Evolutionary conservation across 2,329 filamentous ascomycete genomes (phyloP).

Genomic region (Diplodia corticola): DNA sequence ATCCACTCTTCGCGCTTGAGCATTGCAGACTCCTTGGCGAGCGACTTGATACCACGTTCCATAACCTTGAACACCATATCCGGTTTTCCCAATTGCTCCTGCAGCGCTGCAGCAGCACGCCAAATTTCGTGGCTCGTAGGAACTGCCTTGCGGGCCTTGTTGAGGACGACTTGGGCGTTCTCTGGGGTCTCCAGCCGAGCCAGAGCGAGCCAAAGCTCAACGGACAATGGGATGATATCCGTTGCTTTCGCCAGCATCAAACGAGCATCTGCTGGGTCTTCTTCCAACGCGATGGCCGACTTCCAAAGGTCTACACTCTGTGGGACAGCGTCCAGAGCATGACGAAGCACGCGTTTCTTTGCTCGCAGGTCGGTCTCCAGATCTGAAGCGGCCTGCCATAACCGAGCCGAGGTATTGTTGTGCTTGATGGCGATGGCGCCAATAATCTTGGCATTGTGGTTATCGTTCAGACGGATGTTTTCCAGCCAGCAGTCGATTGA

Average conservation of each 20-base stretch:
- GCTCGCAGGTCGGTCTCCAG: conserved; percentile 78
- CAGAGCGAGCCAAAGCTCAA: conserved; percentile 92
- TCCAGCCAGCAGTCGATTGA: conserved; percentile 96
- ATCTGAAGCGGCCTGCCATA: conserved; percentile 96
- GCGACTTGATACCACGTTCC: conserved; percentile 85
- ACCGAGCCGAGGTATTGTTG: conserved; percentile 80
- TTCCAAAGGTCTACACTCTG: conserved; percentile 98
- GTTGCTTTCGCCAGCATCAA: conserved; percentile 91
- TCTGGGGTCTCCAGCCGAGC: conserved; percentile 86
- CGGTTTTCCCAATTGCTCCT: conserved; percentile 83
- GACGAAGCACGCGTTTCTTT: conserved; percentile 89
- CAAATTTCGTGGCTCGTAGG: conserved; percentile 94
- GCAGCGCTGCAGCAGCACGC: conserved; percentile 88
- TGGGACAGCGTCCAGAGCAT: conserved; percentile 88
- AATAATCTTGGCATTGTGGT: conserved; percentile 92
- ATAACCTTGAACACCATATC: conserved; percentile 80
- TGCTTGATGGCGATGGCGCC: conserved; percentile 90
- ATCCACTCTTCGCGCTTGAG: conserved; percentile 98
- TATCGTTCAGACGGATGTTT: conserved; percentile 89
- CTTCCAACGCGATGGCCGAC: conserved; percentile 91
- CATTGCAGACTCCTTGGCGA: conserved; percentile 93
- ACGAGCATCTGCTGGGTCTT: conserved; percentile 82
- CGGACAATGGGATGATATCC: conserved; percentile 88
- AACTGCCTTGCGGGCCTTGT: conserved; percentile 89
- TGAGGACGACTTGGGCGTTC: conserved; percentile 91